phyloP scores from a whole-genome alignment of 2,329 filamentous ascomycete species.

The Fonsecaea multimorphosa region DNA sequence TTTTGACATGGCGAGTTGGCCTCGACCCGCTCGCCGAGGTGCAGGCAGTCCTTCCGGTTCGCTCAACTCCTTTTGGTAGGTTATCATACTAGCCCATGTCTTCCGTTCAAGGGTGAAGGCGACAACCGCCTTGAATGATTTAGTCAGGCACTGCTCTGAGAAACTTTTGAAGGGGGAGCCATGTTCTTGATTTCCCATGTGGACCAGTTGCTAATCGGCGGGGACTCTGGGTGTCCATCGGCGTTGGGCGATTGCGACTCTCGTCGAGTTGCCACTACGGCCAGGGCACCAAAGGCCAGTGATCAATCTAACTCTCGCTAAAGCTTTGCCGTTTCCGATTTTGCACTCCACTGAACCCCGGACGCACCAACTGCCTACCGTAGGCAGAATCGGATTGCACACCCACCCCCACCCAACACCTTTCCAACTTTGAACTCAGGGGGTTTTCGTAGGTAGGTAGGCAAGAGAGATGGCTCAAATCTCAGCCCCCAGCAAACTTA shows the following conservation, averaged over 20 bases:
- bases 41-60: neutral
- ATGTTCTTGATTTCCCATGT: neutral
- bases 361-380: neutral
- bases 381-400: neutral
- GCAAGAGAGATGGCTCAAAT: neutral
- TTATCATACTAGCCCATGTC: neutral
- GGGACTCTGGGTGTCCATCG: neutral
- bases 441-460: neutral
- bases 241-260: neutral
- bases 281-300: too few relatives aligned
- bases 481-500: neutral
- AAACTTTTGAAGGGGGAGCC: neutral
- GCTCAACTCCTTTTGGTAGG: neutral
- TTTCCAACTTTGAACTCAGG: neutral
- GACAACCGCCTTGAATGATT: neutral
- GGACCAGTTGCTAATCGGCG: neutral
- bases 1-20: neutral
- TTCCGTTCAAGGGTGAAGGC: neutral
- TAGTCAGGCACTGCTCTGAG: neutral
- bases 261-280: neutral
- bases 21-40: neutral
- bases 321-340: neutral
- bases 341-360: neutral
- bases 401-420: too few relatives aligned
- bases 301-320: constrained; percentile 1